Evolutionary conservation across 257 asterid species (phyloP).

Genomic region (Lithospermum erythrorhizon): DNA sequence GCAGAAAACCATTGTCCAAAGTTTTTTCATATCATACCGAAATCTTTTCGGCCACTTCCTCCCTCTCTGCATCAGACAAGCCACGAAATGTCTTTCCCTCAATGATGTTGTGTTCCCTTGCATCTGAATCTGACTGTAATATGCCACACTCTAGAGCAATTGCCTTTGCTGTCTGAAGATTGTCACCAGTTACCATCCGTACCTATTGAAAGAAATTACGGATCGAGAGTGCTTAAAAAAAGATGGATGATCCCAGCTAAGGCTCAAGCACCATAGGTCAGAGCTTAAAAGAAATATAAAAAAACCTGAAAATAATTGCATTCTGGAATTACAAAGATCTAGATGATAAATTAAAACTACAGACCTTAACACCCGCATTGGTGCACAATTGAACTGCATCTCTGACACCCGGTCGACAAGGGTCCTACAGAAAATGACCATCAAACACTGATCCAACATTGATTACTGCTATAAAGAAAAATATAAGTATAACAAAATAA

Average conservation of each 20-base stretch:
- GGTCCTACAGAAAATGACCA: conserved; percentile 48
- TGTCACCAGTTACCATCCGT: conserved; percentile 98
- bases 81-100: conserved; percentile 79
- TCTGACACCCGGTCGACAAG: conserved; percentile 79
- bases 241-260: neutral
- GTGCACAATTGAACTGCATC: conserved; percentile 70
- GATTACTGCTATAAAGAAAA: neutral
- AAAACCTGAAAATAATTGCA: neutral
- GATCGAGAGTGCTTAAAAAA: neutral
- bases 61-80: conserved; percentile 47
- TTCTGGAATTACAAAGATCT: neutral
- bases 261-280: neutral
- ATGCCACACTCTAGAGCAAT: conserved; percentile 96
- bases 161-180: conserved; percentile 82
- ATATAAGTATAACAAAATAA: neutral
- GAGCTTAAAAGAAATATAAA: neutral
- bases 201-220: conserved; percentile 32
- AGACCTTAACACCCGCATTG: conserved; percentile 86
- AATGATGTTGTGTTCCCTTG: conserved; percentile 70
- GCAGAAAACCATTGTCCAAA: neutral
- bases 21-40: conserved; percentile 47
- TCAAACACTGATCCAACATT: neutral
- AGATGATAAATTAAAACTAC: neutral
- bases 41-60: conserved; percentile 65
- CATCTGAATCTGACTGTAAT: conserved; percentile 58